A percentile compares a stretch with the other conserved stretches of the same genome.
These are phyloP conservation scores for Populus tremula DNA, from an alignment of 345 rosid genomes.

Conservation along the genomic window DNA sequence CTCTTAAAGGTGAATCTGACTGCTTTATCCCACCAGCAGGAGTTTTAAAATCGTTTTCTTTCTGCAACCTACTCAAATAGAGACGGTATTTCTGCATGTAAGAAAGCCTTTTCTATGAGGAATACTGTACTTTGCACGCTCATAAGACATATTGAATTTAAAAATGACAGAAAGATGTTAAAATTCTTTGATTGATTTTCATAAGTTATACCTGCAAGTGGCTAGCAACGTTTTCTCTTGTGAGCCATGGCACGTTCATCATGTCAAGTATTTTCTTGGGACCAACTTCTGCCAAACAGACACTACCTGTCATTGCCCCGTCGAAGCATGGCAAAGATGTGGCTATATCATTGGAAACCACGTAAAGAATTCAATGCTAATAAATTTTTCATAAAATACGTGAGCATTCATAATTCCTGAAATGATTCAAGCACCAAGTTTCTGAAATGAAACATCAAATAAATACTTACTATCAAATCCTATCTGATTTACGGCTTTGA, in stretches of 20 bases:
- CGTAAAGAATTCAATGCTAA: slow-evolving; percentile 8
- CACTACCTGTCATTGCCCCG: slow-evolving; percentile 28
- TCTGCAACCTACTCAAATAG: slow-evolving; percentile 79
- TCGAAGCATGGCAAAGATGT: slow-evolving; percentile 21
- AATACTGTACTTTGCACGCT: not conserved
- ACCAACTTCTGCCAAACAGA: slow-evolving; percentile 82
- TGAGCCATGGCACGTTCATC: slow-evolving; percentile 96
- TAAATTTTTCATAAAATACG: not conserved
- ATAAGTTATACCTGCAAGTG: slow-evolving; percentile 68
- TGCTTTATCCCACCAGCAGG: slow-evolving; percentile 50
- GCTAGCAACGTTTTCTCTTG: slow-evolving; percentile 94
- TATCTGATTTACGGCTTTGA: slow-evolving; percentile 86
- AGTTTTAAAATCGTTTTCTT: slow-evolving; percentile 52
- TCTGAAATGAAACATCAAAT: slow-evolving; percentile 8
- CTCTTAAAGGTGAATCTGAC: slow-evolving; percentile 52
- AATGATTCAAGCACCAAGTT: not conserved
- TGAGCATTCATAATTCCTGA: not conserved
- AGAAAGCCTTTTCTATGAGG: slow-evolving; percentile 10
- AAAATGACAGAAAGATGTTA: not conserved
- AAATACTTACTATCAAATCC: slow-evolving; percentile 88
- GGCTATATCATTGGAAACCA: slow-evolving; percentile 24
- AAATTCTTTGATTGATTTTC: not conserved
- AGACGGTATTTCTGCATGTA: slow-evolving; percentile 87
- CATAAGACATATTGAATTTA: not conserved
- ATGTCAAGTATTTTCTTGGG: slow-evolving; percentile 92